Evolutionary conservation across 768 basidiomycete genomes (phyloP).

Genomic region (Rickenella mellea): DNA sequence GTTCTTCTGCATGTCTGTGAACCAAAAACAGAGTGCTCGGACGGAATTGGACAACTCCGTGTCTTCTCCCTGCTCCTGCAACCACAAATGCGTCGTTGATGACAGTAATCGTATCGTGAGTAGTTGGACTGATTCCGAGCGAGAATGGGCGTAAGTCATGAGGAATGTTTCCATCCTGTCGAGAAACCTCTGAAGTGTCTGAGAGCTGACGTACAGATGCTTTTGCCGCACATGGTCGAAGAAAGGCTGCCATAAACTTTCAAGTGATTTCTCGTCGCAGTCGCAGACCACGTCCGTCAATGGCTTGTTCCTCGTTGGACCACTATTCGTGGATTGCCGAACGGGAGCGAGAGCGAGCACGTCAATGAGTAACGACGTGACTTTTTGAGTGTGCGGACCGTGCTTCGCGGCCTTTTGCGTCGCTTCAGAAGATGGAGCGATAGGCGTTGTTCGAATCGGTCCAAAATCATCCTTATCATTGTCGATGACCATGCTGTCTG

Average conservation of each 20-base stretch:
- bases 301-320: conserved; percentile 53
- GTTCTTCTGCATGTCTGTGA: conserved; percentile 32
- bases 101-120: conserved; percentile 53
- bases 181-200: conserved; percentile 45
- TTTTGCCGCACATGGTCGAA: conserved; percentile 46
- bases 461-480: conserved; percentile 52
- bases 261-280: conserved; percentile 38
- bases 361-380: conserved; percentile 43
- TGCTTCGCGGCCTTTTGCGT: conserved; percentile 18
- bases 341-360: conserved; percentile 57
- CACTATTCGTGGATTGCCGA: conserved; percentile 47
- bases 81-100: conserved; percentile 57
- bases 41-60: conserved; percentile 34
- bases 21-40: conserved; percentile 42
- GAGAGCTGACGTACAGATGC: conserved; percentile 40
- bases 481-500: background rate
- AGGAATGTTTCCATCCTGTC: conserved; percentile 45
- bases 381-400: conserved; percentile 19
- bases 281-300: conserved; percentile 43
- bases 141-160: conserved; percentile 40
- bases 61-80: conserved; percentile 17
- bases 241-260: conserved; percentile 47
- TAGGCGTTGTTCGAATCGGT: conserved; percentile 33
- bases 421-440: conserved; percentile 21
- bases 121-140: conserved; percentile 42